Conservation (phyloP, 78 protist genomes). For the Dictyostelium citrinum region DNA sequence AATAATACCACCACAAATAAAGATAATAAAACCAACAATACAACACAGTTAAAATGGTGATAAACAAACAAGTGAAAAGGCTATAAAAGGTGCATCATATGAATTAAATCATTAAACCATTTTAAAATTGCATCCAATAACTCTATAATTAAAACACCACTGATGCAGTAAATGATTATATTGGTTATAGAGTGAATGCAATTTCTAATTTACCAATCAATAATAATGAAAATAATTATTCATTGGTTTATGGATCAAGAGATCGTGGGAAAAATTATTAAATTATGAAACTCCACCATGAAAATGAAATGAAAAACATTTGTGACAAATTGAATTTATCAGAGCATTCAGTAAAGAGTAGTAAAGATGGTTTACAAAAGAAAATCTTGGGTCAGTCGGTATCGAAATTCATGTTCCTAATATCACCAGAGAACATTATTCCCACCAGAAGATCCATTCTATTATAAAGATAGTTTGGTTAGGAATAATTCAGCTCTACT, state of each 20-base stretch:
- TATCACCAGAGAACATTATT: slow-evolving; percentile 1
- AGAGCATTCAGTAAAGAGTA: background rate
- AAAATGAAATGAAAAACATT: slow-evolving; percentile 16
- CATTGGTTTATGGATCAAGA: slow-evolving; percentile 77
- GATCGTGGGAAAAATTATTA: slow-evolving; percentile 41
- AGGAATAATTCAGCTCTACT: background rate
- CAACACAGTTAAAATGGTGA: background rate
- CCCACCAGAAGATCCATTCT: slow-evolving; percentile 48
- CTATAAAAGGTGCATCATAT: slow-evolving; percentile 38
- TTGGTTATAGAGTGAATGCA: slow-evolving; percentile 67
- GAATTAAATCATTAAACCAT: slow-evolving; percentile 56
- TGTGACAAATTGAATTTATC: slow-evolving; percentile 1
- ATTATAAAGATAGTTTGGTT: background rate
- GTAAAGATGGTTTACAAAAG: background rate
- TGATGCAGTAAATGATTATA: slow-evolving; percentile 70
- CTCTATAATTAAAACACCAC: slow-evolving; percentile 19
- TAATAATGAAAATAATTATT: background rate
- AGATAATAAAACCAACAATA: background rate
- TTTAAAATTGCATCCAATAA: slow-evolving; percentile 5
- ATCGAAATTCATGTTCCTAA: slow-evolving; percentile 33
- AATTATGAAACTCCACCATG: background rate
- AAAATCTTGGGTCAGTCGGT: slow-evolving; percentile 63
- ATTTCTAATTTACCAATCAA: slow-evolving; percentile 67
- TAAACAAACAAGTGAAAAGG: slow-evolving; percentile 24
- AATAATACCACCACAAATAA: too few relatives aligned